Evolutionary conservation across 1,284 basidiomycete species (phyloP).

Genomic region (Pterulicium gracile): DNA sequence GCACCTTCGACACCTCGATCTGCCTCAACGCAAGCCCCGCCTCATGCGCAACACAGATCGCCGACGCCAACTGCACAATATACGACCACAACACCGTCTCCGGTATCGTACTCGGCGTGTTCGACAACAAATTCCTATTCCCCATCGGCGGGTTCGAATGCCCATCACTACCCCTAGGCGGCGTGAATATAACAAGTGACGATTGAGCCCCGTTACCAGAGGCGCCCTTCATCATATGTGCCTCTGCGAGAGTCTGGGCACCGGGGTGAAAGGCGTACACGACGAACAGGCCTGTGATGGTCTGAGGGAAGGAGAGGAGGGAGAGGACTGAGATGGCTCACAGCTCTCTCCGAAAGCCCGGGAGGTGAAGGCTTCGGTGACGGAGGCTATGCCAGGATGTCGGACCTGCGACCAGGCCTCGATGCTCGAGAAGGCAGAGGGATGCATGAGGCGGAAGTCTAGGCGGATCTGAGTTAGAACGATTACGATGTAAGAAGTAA

Average conservation of each 20-base stretch:
- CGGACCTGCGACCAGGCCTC: conserved; percentile 83
- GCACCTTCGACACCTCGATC: conserved; percentile 81
- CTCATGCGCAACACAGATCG: conserved; percentile 80
- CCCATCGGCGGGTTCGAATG: neutral
- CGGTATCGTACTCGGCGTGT: conserved; percentile 28
- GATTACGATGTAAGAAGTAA: conserved; percentile 4
- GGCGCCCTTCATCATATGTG: neutral
- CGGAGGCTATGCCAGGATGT: conserved; percentile 81
- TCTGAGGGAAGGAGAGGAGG: conserved; percentile 3
- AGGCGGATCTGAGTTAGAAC: conserved; percentile 11
- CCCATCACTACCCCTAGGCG: neutral
- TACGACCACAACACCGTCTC: conserved; percentile 95
- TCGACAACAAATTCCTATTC: conserved; percentile 8
- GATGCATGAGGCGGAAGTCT: conserved; percentile 81
- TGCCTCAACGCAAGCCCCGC: conserved; percentile 75
- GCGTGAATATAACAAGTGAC: neutral
- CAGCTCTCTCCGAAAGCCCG: conserved; percentile 89
- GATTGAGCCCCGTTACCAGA: neutral
- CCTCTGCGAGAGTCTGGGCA: conserved; percentile 54
- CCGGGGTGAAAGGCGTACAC: conserved; percentile 89
- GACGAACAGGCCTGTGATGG: conserved; percentile 71
- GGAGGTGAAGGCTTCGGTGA: conserved; percentile 94
- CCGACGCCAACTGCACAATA: conserved; percentile 82
- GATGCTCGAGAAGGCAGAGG: conserved; percentile 74
- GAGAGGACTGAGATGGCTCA: conserved; percentile 26